These are phyloP conservation scores for Hypoxylon fuscum DNA, from an alignment of 495 filamentous ascomycete genomes.

Conservation along the genomic window DNA sequence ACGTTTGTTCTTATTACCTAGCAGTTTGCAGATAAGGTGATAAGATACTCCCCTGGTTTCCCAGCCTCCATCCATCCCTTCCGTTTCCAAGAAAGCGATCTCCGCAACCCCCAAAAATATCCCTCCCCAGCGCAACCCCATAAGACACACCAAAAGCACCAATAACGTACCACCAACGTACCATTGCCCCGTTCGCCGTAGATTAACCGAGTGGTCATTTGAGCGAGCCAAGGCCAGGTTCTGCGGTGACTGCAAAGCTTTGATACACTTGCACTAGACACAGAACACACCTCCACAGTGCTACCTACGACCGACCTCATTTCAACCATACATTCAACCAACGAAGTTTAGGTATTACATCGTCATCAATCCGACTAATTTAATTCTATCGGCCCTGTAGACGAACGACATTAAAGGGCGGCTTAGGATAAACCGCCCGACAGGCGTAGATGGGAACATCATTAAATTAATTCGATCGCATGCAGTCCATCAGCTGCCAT, in stretches of 20 bases:
- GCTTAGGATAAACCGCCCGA: neutral
- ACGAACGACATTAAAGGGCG: neutral
- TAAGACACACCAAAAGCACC: slow-evolving; percentile 10
- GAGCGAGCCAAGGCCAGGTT: neutral
- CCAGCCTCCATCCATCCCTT: slow-evolving; percentile 1
- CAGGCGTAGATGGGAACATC: slow-evolving; percentile 19
- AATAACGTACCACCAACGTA: slow-evolving; percentile 39
- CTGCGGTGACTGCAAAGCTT: slow-evolving; percentile 13
- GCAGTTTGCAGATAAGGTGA: neutral
- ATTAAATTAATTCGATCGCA: slow-evolving; percentile 37
- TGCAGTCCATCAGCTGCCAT: slow-evolving; percentile 44
- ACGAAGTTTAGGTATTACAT: slow-evolving; percentile 18
- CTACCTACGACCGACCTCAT: slow-evolving; percentile 33
- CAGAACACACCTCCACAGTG: slow-evolving; percentile 30
- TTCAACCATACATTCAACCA: slow-evolving; percentile 35
- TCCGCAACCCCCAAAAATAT: slow-evolving; percentile 17
- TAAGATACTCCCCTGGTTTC: neutral
- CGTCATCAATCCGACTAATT: slow-evolving; percentile 16
- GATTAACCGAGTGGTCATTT: slow-evolving; percentile 28
- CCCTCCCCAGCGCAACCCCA: slow-evolving; percentile 1
- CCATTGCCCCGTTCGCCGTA: slow-evolving; percentile 15
- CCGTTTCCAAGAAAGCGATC: slow-evolving; percentile 1
- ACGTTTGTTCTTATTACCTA: neutral
- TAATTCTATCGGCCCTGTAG: slow-evolving; percentile 4
- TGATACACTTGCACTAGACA: slow-evolving; percentile 26